Evolutionary conservation across 805 yeast genomes (phyloP), one percentile per base, ranked within the genome.

Genomic region (Yarrowia sp.): DNA sequence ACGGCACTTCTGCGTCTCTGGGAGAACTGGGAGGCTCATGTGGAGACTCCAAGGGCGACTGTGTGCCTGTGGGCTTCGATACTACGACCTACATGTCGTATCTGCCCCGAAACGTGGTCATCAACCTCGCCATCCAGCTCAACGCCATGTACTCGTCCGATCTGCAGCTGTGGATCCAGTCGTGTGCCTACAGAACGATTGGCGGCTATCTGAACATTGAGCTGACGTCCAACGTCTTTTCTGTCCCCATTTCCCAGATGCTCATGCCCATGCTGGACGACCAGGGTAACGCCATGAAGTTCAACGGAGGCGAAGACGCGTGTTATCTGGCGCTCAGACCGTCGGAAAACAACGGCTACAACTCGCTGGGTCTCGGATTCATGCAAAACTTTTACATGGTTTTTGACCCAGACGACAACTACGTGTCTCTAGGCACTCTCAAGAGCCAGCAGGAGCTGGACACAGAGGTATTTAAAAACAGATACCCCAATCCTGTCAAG

Each of bases 71-170:
- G 8, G 48, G 71, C 22, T 65, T 71, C 32, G 73, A 70, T 40
- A 54, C 68, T 11, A 28, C 67, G 26, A 66, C 54, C 12, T 64
- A 66, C 22, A 26, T 71, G 38, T 66, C 71, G 3, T 71, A 61
- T 36, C 66, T 71, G 46, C 73, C 73, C 10, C 66, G 66, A 44
- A 44, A 62, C 30, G 33, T 65, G 12, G 65, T 69, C 12, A 71
- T 70, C 26, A 65, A 64, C 46, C 62, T 71, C 38, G 73, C 72
- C 10, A 56, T 69, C 22, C 72, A 71, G 65, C 49, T 70, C 5
- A 67, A 68, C 51, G 72, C 73, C 4, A 26, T 62, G 22, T 71
- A 71, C 62, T 28, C 64, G 14, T 28, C 51, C 2, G 67, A 67
- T 12, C 17, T 56, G 32, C 62, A 51, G 22, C 19, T 67, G 21